A percentile compares a stretch with the other conserved stretches of the same genome.
These are phyloP conservation scores for Fusarium poae DNA, from an alignment of 2,329 filamentous ascomycete genomes.

Conservation along the genomic window DNA sequence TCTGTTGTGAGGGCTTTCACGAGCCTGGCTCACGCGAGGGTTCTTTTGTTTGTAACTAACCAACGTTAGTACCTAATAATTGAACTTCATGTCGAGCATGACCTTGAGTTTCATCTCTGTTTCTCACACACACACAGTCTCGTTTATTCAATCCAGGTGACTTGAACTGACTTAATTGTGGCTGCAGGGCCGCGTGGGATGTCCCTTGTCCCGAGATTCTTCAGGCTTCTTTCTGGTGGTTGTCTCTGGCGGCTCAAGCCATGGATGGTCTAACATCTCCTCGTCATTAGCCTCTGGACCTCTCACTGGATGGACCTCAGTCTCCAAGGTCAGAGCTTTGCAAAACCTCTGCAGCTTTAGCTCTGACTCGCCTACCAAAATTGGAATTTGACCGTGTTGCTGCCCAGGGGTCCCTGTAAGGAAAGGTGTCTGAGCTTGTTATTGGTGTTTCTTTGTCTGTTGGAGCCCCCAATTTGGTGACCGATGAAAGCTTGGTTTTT, in stretches of 20 bases:
- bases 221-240: conserved; percentile 3
- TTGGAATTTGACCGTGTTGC: conserved; percentile 12
- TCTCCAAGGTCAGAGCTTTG: conserved; percentile 15
- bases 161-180: not conserved
- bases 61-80: not conserved
- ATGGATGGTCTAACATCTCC: conserved; percentile 25
- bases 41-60: not conserved
- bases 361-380: conserved; percentile 27
- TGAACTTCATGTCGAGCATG: not conserved
- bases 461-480: conserved; percentile 24
- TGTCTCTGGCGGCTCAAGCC: conserved; percentile 16
- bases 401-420: conserved; percentile 3
- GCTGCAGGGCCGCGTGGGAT: conserved; percentile 24
- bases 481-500: conserved; percentile 16
- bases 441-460: conserved; percentile 8
- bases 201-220: conserved; percentile 26
- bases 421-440: not conserved
- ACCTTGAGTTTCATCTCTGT: not conserved
- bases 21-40: conserved; percentile 26
- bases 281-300: conserved; percentile 2
- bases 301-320: not conserved
- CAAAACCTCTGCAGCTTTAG: conserved; percentile 13
- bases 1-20: conserved; percentile 13
- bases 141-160: conserved; percentile 10
- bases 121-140: not conserved